A percentile compares a stretch with the other conserved stretches of the same genome.
These are phyloP conservation scores for Globisporangium takayamanum DNA, from an alignment of 352 stramenopile species.

Conservation along the genomic window DNA sequence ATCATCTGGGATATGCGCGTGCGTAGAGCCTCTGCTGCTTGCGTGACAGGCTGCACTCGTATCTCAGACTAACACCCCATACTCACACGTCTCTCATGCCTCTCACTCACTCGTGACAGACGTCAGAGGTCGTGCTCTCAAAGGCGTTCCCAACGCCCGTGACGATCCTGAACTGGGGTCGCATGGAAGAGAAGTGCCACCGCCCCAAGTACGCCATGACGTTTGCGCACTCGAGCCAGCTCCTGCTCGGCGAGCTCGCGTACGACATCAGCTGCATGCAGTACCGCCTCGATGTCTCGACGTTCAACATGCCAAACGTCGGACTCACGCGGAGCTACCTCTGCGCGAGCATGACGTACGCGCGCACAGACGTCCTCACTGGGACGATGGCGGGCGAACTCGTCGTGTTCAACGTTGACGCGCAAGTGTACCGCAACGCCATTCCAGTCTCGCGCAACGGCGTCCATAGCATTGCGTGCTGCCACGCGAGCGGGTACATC, in stretches of 20 bases:
- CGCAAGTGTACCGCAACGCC: slow-evolving; percentile 54
- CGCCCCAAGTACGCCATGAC: slow-evolving; percentile 63
- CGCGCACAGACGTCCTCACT: slow-evolving; percentile 50
- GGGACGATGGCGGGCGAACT: slow-evolving; percentile 75
- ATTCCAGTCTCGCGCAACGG: slow-evolving; percentile 58
- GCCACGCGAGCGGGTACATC: slow-evolving; percentile 47
- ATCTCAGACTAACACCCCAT: too few species aligned
- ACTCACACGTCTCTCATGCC: too few species aligned
- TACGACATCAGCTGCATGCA: slow-evolving; percentile 78
- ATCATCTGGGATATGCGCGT: slow-evolving; percentile 77
- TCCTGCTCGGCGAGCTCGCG: slow-evolving; percentile 50
- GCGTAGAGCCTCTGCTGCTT: slow-evolving; percentile 4
- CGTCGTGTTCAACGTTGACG: slow-evolving; percentile 78
- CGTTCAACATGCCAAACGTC: slow-evolving; percentile 67
- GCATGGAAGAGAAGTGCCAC: slow-evolving; percentile 57
- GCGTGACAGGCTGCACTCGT: too few species aligned
- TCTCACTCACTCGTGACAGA: slow-evolving; percentile 18
- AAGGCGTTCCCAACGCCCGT: slow-evolving; percentile 58
- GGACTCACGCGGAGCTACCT: slow-evolving; percentile 64
- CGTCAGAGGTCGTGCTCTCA: slow-evolving; percentile 58
- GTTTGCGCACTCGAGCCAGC: slow-evolving; percentile 62
- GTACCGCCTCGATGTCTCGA: slow-evolving; percentile 62
- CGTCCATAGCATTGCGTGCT: slow-evolving; percentile 72
- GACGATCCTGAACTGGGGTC: slow-evolving; percentile 65
- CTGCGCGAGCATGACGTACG: slow-evolving; percentile 47